Conservation (phyloP, 1,284 basidiomycete species). For the Pseudozyma pruni region DNA sequence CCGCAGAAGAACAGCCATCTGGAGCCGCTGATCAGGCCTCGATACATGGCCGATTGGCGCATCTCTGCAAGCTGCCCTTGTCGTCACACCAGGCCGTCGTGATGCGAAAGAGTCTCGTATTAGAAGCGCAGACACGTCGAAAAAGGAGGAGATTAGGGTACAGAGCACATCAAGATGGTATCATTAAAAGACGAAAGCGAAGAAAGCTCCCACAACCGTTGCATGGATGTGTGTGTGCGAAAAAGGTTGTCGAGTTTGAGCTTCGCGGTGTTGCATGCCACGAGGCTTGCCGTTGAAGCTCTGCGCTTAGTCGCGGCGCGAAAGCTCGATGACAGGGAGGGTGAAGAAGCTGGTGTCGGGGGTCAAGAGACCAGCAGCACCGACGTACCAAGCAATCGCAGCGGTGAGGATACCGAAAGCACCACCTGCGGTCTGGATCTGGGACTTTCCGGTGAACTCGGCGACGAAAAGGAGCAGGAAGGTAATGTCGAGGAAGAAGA, state of each 20-base stretch:
- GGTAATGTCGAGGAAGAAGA: constrained; percentile 77
- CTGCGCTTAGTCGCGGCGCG: constrained; percentile 36
- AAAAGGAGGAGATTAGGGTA: not conserved
- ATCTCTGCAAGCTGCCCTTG: not conserved
- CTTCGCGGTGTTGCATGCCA: too few relatives aligned
- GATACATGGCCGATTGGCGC: too few relatives aligned
- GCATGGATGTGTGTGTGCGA: not conserved
- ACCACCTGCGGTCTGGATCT: constrained; percentile 52
- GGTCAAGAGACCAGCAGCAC: constrained; percentile 70
- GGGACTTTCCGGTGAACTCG: constrained; percentile 49
- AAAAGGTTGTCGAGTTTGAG: too few relatives aligned
- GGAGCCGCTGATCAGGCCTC: too few relatives aligned
- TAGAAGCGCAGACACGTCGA: too few relatives aligned
- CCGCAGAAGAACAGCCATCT: too few relatives aligned
- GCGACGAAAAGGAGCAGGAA: constrained; percentile 69
- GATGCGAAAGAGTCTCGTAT: too few relatives aligned
- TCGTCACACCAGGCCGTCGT: too few relatives aligned
- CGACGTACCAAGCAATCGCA: constrained; percentile 69
- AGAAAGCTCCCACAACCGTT: too few relatives aligned
- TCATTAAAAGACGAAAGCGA: constrained; percentile 8
- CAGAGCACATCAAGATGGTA: not conserved
- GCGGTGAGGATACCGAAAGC: constrained; percentile 59
- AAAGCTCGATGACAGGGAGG: constrained; percentile 69
- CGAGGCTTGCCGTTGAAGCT: too few relatives aligned
- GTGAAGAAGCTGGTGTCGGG: constrained; percentile 71